Conservation (phyloP, 495 filamentous ascomycete species). For the Aspergillus ellipticus region DNA sequence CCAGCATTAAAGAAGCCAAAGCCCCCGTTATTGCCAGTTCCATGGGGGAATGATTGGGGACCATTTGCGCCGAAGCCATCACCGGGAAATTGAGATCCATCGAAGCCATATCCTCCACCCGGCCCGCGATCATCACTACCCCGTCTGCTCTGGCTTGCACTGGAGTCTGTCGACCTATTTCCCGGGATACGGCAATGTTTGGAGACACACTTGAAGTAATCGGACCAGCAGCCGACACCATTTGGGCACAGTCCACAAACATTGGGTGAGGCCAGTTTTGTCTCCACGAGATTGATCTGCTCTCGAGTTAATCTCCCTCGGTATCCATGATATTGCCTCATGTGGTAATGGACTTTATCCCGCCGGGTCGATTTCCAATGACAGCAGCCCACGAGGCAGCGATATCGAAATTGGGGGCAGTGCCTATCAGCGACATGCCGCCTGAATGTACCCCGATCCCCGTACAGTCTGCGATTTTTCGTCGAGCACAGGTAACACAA, state of each 20-base stretch:
- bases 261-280: not conserved
- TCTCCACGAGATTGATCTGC: not conserved
- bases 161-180: not conserved
- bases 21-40: not conserved
- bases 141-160: slow-evolving; percentile 2
- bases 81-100: not conserved
- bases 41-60: not conserved
- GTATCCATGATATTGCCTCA: not conserved
- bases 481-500: not conserved
- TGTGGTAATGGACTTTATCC: slow-evolving; percentile 8
- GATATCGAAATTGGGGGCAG: not conserved
- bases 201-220: slow-evolving; percentile 10
- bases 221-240: not conserved
- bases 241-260: not conserved
- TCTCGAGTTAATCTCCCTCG: not conserved
- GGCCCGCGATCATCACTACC: slow-evolving; percentile 2
- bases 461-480: not conserved
- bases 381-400: not conserved
- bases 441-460: not conserved
- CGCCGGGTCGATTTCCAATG: not conserved
- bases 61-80: not conserved
- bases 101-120: not conserved
- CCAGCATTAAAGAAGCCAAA: not conserved
- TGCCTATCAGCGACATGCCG: slow-evolving; percentile 6
- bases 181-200: slow-evolving; percentile 5